Evolutionary conservation across 2,329 filamentous ascomycete species (phyloP).

Genomic region (Ceratocystis ficicola): DNA sequence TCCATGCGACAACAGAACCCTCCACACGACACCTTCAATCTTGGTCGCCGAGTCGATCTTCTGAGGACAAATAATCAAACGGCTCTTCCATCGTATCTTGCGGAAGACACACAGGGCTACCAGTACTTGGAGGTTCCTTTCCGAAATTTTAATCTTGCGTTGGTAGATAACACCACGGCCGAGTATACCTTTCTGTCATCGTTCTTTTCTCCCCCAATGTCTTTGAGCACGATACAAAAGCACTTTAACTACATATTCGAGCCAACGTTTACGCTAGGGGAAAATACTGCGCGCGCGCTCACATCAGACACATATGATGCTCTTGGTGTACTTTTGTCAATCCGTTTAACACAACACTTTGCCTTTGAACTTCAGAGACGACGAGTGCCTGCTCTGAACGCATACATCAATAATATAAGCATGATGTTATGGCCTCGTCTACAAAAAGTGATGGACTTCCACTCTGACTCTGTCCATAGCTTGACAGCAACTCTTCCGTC

Average conservation of each 20-base stretch:
- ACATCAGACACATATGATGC: conserved; percentile 69
- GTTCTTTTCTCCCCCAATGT: conserved; percentile 72
- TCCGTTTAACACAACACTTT: conserved; percentile 83
- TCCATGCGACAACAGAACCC: conserved; percentile 36
- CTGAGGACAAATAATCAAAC: conserved; percentile 60
- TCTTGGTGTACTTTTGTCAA: conserved; percentile 77
- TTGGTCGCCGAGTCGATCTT: conserved; percentile 75
- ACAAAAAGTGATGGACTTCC: conserved; percentile 84
- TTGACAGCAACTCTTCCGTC: conserved; percentile 43
- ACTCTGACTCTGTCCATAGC: conserved; percentile 72
- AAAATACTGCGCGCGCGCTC: conserved; percentile 61
- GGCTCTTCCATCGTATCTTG: conserved; percentile 75
- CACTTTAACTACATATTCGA: conserved; percentile 84
- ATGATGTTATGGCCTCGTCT: conserved; percentile 96
- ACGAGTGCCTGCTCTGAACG: conserved; percentile 77
- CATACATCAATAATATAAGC: conserved; percentile 85
- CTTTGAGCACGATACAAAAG: conserved; percentile 63
- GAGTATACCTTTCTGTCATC: conserved; percentile 89
- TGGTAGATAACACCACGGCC: conserved; percentile 85
- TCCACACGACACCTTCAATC: conserved; percentile 74
- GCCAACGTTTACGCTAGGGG: conserved; percentile 75
- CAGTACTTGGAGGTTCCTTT: conserved; percentile 89
- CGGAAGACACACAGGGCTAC: conserved; percentile 73
- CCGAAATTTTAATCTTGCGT: conserved; percentile 83
- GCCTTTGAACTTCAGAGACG: conserved; percentile 89